Evolutionary conservation across 768 basidiomycete genomes (phyloP), one percentile per base, ranked within the genome.

Genomic region (Tricholoma saponaceum): DNA sequence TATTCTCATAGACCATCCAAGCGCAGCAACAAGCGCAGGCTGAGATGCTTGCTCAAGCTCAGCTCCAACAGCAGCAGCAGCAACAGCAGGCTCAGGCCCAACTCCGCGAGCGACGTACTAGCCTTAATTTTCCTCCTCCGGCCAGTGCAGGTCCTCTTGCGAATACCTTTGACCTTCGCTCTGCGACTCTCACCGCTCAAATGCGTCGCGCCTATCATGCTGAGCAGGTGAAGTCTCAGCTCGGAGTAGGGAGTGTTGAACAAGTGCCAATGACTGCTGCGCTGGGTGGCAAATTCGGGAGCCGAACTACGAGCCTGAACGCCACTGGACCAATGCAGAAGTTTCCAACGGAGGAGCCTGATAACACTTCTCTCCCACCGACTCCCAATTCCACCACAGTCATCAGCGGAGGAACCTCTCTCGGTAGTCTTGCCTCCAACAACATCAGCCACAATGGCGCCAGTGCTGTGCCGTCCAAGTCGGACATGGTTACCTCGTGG

Each of bases 201-300:
- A 73, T 80, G 65, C 88, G 90, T 60, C 86, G 89, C 60, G 79
- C 82, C 55, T 84, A 76, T 63, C 89, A 89, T 67, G 83, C 80
- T 13, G 89, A 90, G 58, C 82, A 83, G 55, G 76, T 86, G 44
- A 81, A 80, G 51, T 74, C 84, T 37, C 86, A 85, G 67, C 75
- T 86, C 44, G 80, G 83, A 51, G 72, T 83, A 54, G 64, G 55
- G 60, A 64, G 60, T 52, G 83, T 85, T 47, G 86, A 87, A 43
- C 82, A 83, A 58, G 77, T 85, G 52, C 90, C 90, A 44, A 90
- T 91, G 91, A 89, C 90, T 26, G 90, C 92, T 49, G 79, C 85
- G 41, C 76, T 91, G 33, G 86, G 84, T 43, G 90, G 90, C 47
- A 84, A 84, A 60, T 91, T 89, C 58, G 90, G 89, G 28, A 79